These are phyloP conservation scores for Lipomyces sp. DNA, from an alignment of 805 yeast species.

Conservation along the genomic window DNA sequence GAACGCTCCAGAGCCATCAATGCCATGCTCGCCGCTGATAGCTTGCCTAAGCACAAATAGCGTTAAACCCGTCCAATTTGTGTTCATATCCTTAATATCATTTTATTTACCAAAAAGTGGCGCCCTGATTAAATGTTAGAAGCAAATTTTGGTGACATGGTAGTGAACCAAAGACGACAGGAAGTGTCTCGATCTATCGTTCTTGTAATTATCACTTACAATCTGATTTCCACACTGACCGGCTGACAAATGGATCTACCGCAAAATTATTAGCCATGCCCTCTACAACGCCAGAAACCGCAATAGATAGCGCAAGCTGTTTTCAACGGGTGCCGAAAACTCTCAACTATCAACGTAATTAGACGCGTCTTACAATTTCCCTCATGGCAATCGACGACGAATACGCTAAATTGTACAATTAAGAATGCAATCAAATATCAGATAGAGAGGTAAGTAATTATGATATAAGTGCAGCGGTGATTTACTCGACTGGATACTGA, in stretches of 20 bases:
- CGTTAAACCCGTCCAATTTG: slow-evolving; percentile 10
- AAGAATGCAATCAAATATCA: slow-evolving; percentile 5
- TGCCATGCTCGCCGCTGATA: slow-evolving; percentile 41
- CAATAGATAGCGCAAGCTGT: background rate
- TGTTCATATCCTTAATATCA: background rate
- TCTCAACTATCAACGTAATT: background rate
- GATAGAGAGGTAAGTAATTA: background rate
- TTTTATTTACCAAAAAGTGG: slow-evolving; percentile 37
- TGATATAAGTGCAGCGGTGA: slow-evolving; percentile 4
- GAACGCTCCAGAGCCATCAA: slow-evolving; percentile 39
- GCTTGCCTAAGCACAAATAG: slow-evolving; percentile 33
- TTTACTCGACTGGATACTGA: background rate
- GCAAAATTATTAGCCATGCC: slow-evolving; percentile 10
- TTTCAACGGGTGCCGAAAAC: slow-evolving; percentile 5
- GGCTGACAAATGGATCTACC: slow-evolving; percentile 83
- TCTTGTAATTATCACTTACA: slow-evolving; percentile 48
- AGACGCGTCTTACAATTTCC: slow-evolving; percentile 38
- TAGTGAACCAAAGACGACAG: background rate
- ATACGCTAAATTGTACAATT: background rate
- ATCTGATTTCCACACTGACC: slow-evolving; percentile 98
- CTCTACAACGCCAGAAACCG: background rate
- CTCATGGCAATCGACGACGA: slow-evolving; percentile 25
- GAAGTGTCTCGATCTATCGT: background rate
- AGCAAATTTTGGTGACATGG: background rate
- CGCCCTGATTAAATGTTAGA: slow-evolving; percentile 31